Percentiles rank a stretch among this genome's conserved stretches.
Conservation (phyloP, 2,329 filamentous ascomycete genomes). For the Pyrenophora seminiperda region DNA sequence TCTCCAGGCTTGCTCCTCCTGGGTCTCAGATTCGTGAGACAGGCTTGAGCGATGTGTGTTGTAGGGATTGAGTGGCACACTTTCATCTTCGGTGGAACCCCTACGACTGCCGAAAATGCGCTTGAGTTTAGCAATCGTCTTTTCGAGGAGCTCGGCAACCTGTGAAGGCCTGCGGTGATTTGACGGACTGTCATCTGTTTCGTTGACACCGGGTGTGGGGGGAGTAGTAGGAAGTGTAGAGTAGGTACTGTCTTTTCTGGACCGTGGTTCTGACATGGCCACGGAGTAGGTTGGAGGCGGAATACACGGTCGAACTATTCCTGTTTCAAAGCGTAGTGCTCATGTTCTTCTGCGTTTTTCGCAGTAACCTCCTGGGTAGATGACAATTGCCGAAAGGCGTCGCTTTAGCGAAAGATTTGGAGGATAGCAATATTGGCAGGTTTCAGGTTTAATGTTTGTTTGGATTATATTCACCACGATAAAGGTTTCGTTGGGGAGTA, state of each 20-base stretch:
- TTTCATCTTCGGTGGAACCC: constrained; percentile 1
- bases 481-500: neutral
- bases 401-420: neutral
- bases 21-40: neutral
- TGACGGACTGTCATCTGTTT: neutral
- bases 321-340: neutral
- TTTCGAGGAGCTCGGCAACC: constrained; percentile 7
- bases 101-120: constrained; percentile 9
- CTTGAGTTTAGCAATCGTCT: constrained; percentile 1
- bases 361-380: constrained; percentile 2
- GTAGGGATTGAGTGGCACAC: neutral
- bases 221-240: constrained; percentile 3
- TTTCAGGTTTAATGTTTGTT: neutral
- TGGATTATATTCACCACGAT: constrained; percentile 1
- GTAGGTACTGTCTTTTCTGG: neutral
- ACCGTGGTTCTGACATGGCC: constrained; percentile 4
- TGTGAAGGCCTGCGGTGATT: constrained; percentile 4
- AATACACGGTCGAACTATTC: neutral
- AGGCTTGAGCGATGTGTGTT: neutral
- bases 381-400: constrained; percentile 4
- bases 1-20: neutral
- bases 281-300: neutral
- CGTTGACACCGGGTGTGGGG: neutral
- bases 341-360: constrained; percentile 5
- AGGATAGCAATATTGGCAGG: neutral